phyloP scores from a whole-genome alignment of 345 rosid genomes.

The Eucalyptus tenuipes region DNA sequence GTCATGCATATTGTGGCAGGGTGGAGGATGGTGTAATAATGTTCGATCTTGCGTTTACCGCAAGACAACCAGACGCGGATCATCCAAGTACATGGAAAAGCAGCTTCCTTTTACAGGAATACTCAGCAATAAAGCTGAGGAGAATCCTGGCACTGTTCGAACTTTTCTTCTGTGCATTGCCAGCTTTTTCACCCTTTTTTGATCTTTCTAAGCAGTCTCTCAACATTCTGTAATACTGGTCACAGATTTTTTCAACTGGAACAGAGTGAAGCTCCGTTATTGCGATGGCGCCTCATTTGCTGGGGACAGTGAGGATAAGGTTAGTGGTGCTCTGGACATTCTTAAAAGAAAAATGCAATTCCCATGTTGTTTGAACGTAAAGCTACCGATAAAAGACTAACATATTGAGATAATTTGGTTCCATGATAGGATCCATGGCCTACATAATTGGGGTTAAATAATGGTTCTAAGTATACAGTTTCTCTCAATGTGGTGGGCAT shows the following conservation, averaged over 20 bases:
- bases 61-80: conserved; percentile 67
- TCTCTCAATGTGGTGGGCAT: background rate
- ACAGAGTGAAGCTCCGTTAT: conserved; percentile 78
- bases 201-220: background rate
- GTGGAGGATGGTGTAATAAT: conserved; percentile 97
- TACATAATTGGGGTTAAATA: background rate
- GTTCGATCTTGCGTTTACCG: conserved; percentile 67
- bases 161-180: background rate
- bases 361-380: background rate
- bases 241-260: conserved; percentile 62
- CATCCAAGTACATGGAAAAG: conserved; percentile 81
- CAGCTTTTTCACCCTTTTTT: background rate
- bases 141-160: conserved; percentile 59
- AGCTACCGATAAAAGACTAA: background rate
- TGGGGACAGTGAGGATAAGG: conserved; percentile 49
- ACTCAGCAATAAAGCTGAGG: conserved; percentile 56
- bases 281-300: conserved; percentile 95
- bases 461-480: background rate
- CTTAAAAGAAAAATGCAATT: background rate
- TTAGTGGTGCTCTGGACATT: background rate
- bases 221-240: background rate
- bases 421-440: background rate
- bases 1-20: conserved; percentile 31
- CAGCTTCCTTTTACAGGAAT: conserved; percentile 67
- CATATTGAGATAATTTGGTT: background rate